phyloP scores from a whole-genome alignment of 2,329 filamentous ascomycete species.

The Emericellopsis cladophorae region DNA sequence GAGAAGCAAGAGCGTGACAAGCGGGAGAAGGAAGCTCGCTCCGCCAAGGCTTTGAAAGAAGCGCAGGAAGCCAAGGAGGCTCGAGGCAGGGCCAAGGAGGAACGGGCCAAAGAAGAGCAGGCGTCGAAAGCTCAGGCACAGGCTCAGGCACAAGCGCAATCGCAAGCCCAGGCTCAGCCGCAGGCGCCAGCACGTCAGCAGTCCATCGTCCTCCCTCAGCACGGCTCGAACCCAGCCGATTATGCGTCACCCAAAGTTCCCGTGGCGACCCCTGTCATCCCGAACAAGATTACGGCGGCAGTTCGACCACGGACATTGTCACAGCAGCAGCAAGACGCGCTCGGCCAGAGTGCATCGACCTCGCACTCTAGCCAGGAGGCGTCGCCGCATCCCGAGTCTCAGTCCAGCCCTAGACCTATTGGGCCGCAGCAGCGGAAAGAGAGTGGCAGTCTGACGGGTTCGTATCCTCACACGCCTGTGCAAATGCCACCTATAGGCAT shows the following conservation, averaged over 20 bases:
- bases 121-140: constrained; percentile 22
- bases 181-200: constrained; percentile 27
- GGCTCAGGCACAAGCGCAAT: constrained; percentile 17
- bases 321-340: constrained; percentile 66
- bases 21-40: constrained; percentile 44
- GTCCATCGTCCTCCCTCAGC: constrained; percentile 42
- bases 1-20: constrained; percentile 52
- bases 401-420: constrained; percentile 52
- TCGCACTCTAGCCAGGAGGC: constrained; percentile 52
- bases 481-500: constrained; percentile 43
- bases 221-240: constrained; percentile 40
- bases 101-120: constrained; percentile 17
- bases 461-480: constrained; percentile 29
- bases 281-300: constrained; percentile 74
- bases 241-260: constrained; percentile 70
- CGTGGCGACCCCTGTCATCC: constrained; percentile 58
- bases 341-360: constrained; percentile 51
- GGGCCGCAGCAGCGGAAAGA: constrained; percentile 47
- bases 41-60: constrained; percentile 48
- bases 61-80: constrained; percentile 33
- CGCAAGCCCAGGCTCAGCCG: constrained; percentile 37
- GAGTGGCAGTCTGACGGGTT: constrained; percentile 26
- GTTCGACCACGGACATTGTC: constrained; percentile 65
- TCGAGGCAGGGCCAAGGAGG: constrained; percentile 58
- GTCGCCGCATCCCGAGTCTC: constrained; percentile 49